phyloP scores from a whole-genome alignment of 345 rosid genomes.

The Gossypium herbaceum region DNA sequence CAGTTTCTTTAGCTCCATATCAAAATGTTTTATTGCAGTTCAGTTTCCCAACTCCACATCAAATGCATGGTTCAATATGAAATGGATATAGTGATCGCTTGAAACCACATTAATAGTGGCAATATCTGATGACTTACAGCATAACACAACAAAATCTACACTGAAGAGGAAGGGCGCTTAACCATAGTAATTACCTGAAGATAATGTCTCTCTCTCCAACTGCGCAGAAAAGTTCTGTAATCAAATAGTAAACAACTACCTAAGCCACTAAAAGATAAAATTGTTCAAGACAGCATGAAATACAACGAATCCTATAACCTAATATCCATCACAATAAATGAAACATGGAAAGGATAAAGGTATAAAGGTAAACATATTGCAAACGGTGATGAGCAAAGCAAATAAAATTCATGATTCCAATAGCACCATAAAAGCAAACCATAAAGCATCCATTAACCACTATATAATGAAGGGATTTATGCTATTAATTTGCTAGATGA shows the following conservation, averaged over 20 bases:
- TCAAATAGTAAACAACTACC: conserved; percentile 16
- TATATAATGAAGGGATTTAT: not conserved
- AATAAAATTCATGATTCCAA: not conserved
- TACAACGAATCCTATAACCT: not conserved
- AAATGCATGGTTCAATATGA: not conserved
- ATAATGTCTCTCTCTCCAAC: conserved; percentile 80
- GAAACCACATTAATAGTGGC: not conserved
- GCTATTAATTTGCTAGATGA: not conserved
- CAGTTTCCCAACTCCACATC: not conserved
- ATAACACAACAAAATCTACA: conserved; percentile 1
- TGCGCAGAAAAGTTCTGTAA: conserved; percentile 95
- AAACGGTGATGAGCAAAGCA: not conserved
- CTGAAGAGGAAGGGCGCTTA: not conserved
- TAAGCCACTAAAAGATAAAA: conserved; percentile 18
- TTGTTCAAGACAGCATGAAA: not conserved
- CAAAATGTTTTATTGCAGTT: not conserved
- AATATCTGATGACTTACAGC: not conserved
- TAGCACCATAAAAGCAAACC: not conserved
- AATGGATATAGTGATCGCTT: not conserved
- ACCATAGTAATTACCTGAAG: conserved; percentile 54
- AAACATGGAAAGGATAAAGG: conserved; percentile 7
- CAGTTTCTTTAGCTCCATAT: not conserved
- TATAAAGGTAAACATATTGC: not conserved
- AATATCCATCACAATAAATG: not conserved
- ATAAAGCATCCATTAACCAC: not conserved